Base-by-base conservation (phyloP, 78 protist species). In the Dictyostelium purpureum region DNA sequence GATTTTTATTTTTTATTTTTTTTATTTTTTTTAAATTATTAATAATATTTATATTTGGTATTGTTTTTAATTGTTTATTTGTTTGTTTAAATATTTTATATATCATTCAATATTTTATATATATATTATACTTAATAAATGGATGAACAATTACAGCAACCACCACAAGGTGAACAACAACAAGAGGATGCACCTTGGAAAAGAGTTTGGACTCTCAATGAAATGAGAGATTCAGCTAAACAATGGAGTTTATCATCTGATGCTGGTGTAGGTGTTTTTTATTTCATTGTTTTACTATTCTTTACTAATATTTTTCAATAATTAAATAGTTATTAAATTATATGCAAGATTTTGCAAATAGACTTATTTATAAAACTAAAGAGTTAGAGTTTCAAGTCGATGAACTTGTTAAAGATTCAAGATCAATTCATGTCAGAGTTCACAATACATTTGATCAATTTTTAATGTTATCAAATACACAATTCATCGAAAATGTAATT, bases 381-480 rank as follows among this genome's bases (percentile, higher is more conserved):
- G 97, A 81, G 18, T 56, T 95, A 0, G 95, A 95, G 56, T 33
- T 26, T 70, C 82, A 83, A 40, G 93, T 95, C 0, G 94, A 95
- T 43, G 70, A 76, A 24, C 63, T 95, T 1, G 93, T 74, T 33
- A 65, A 80, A 52, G 90, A 90, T 57, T 61, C 92, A 19, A 59
- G 75, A 56, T 51, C 88, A 10, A 56, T 87, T 38, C 63, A 65
- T 79, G 90, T 79, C 35, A 83, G 49, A 47, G 85, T 91, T 26
- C 93, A 95, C 87, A 95, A 95, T 57, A 91, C 94, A 35, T 95
- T 95, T 74, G 94, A 95, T 71, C 87, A 90, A 63, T 95, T 95
- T 24, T 56, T 91, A 28, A 79, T 92, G 97, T 77, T 95, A n/a
- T 85, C 97, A 43, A 90, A 95, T 79, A 59, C 93, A 33, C 97